Conservation (phyloP, 345 rosid genomes). For the Gossypium rotundifolium region DNA sequence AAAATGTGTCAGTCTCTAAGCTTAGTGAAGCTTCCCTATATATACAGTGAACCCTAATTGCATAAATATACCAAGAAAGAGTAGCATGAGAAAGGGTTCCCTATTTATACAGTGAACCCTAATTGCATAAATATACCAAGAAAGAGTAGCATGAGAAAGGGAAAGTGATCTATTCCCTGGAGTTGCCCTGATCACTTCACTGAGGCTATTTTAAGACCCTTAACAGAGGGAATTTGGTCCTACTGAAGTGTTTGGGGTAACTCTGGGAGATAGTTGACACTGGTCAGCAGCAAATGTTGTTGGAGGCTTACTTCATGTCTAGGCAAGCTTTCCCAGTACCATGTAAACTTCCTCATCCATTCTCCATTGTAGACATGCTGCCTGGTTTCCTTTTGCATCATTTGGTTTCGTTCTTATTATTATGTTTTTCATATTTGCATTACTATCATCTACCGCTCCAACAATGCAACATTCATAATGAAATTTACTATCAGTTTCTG, state of each 20-base stretch:
- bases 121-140: neutral
- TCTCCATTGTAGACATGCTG: neutral
- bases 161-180: constrained; percentile 24
- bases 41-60: neutral
- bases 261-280: constrained; percentile 32
- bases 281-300: neutral
- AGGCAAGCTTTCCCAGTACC: neutral
- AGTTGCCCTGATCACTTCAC: constrained; percentile 44
- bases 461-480: too few relatives aligned
- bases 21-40: neutral
- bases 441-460: too few relatives aligned
- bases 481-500: too few relatives aligned
- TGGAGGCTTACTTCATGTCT: neutral
- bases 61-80: neutral
- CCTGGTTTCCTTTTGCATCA: neutral
- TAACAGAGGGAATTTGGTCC: neutral
- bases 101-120: neutral
- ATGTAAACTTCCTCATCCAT: neutral
- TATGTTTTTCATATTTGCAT: neutral
- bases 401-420: neutral
- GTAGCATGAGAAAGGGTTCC: neutral
- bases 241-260: constrained; percentile 59
- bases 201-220: constrained; percentile 8
- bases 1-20: neutral
- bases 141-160: neutral